Conservation (phyloP, 2,329 filamentous ascomycete genomes). For the Clonostachys sp. region DNA sequence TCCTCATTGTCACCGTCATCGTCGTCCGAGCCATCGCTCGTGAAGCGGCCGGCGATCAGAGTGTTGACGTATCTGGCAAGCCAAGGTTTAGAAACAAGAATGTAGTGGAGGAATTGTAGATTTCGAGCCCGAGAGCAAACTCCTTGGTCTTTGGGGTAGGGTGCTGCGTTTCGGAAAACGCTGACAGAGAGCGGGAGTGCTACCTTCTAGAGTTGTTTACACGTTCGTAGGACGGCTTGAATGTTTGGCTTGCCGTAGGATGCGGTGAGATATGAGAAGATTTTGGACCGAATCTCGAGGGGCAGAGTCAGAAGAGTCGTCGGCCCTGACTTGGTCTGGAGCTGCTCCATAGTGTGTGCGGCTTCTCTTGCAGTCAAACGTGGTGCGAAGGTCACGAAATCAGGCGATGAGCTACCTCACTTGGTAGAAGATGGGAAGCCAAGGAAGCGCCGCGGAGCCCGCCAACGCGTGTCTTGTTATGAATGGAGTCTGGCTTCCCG, state of each 20-base stretch:
- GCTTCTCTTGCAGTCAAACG: too few species aligned
- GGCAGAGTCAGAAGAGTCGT: not conserved
- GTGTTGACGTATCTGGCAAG: not conserved
- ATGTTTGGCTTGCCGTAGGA: not conserved
- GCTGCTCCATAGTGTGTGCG: too few species aligned
- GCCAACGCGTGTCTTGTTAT: too few species aligned
- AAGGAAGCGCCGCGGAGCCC: too few species aligned
- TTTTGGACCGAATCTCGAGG: not conserved
- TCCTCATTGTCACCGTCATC: not conserved
- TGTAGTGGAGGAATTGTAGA: not conserved
- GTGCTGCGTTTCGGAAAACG: not conserved
- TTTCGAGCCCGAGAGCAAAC: too few species aligned
- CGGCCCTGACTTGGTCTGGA: too few species aligned
- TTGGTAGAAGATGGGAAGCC: too few species aligned
- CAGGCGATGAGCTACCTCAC: too few species aligned
- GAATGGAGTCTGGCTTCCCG: too few species aligned
- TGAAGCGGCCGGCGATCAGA: not conserved
- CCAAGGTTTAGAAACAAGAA: not conserved
- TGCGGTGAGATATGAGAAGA: not conserved
- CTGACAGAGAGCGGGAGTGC: not conserved
- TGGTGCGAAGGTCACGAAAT: too few species aligned
- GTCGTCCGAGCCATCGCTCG: not conserved
- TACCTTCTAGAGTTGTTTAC: not conserved
- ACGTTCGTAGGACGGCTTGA: not conserved
- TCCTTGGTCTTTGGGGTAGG: too few species aligned